Percentiles rank a stretch among this genome's conserved stretches.
These are phyloP conservation scores for Penicillium sp. DNA, from an alignment of 2,329 filamentous ascomycete genomes.

Conservation along the genomic window DNA sequence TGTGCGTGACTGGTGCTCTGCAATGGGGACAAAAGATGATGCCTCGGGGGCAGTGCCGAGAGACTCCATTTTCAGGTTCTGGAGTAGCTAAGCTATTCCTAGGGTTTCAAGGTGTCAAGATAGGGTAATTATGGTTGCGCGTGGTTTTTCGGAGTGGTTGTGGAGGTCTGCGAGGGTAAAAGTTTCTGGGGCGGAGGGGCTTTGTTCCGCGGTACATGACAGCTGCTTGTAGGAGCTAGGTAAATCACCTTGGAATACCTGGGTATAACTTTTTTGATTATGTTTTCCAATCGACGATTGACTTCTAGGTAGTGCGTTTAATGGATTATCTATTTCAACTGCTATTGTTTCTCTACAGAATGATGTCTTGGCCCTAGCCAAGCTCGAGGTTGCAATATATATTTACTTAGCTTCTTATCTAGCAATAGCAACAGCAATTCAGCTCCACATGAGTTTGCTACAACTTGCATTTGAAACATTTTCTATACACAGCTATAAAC, in stretches of 20 bases:
- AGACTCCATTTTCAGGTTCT: slow-evolving; percentile 40
- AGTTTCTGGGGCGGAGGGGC: slow-evolving; percentile 7
- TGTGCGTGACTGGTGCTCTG: slow-evolving; percentile 49
- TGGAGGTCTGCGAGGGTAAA: background rate
- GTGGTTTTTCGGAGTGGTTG: background rate
- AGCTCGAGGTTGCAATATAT: too few species aligned
- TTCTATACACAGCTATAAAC: too few species aligned
- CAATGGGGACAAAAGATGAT: slow-evolving; percentile 44
- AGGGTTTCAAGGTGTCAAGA: background rate
- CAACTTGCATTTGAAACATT: too few species aligned
- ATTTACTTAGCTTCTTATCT: too few species aligned
- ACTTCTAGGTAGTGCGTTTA: background rate
- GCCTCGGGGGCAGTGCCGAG: slow-evolving; percentile 39
- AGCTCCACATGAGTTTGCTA: too few species aligned
- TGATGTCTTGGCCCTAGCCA: too few species aligned
- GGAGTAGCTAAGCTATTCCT: background rate
- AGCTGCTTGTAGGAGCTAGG: background rate
- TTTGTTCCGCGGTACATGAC: background rate
- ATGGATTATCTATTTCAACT: too few species aligned
- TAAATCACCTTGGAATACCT: too few species aligned
- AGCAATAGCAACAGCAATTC: too few species aligned
- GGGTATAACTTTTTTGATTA: background rate
- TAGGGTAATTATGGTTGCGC: background rate
- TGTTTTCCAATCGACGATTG: background rate
- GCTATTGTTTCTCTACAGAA: too few species aligned